Conservation (phyloP, 2,329 filamentous ascomycete species). For the Aureobasidium vineae region DNA sequence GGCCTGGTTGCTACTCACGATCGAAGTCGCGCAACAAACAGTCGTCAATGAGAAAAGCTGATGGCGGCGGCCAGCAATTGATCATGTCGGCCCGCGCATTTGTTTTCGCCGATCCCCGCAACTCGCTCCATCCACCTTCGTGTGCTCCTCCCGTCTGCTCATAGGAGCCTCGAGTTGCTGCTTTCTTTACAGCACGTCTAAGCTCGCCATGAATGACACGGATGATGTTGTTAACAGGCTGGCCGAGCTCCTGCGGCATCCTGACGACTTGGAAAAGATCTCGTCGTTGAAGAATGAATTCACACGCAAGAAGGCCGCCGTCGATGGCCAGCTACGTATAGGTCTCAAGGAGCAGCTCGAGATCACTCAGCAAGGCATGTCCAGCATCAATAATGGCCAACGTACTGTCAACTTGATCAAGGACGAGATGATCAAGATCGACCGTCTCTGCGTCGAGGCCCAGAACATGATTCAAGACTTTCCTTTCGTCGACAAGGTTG, state of each 20-base stretch:
- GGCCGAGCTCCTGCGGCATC: constrained; percentile 87
- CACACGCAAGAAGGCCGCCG: constrained; percentile 84
- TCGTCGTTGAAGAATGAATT: constrained; percentile 86
- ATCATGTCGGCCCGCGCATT: not conserved
- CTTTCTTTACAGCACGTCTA: not conserved
- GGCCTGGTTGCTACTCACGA: constrained; percentile 1
- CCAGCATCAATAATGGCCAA: constrained; percentile 81
- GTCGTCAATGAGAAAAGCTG: constrained; percentile 19
- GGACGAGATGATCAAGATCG: constrained; percentile 98
- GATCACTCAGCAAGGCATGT: constrained; percentile 91
- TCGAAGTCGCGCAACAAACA: not conserved
- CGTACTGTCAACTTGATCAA: constrained; percentile 90
- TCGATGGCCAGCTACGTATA: constrained; percentile 85
- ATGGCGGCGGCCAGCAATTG: not conserved
- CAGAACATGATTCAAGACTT: constrained; percentile 98
- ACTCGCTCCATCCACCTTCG: not conserved
- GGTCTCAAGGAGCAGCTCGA: constrained; percentile 91
- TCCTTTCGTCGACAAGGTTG: constrained; percentile 84
- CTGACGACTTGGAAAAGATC: constrained; percentile 97
- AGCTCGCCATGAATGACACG: constrained; percentile 34
- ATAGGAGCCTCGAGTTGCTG: not conserved
- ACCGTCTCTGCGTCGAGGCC: constrained; percentile 93
- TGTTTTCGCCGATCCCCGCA: not conserved
- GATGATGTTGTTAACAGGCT: constrained; percentile 59
- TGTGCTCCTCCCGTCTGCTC: not conserved